Percentiles rank a stretch among this genome's conserved stretches.
Conservation (phyloP, 2,329 filamentous ascomycete genomes). For the Paecilomyces formosus region DNA sequence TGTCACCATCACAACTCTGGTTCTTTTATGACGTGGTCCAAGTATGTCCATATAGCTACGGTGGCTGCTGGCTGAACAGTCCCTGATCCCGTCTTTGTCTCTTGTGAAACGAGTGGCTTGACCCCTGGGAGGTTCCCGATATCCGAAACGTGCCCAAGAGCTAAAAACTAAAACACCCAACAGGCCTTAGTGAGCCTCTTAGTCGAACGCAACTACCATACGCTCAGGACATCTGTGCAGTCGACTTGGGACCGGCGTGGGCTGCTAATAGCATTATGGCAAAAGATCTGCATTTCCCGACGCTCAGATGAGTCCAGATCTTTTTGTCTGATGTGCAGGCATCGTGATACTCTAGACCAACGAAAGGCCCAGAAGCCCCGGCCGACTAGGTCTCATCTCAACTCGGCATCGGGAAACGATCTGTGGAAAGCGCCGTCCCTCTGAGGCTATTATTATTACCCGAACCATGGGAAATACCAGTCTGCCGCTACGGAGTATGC, state of each 20-base stretch:
- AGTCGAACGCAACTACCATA: not conserved
- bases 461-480: not conserved
- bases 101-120: not conserved
- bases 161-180: not conserved
- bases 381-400: not conserved
- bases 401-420: not conserved
- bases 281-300: not conserved
- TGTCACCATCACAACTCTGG: not conserved
- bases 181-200: not conserved
- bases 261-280: not conserved
- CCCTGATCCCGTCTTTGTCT: not conserved
- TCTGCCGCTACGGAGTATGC: not conserved
- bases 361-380: not conserved
- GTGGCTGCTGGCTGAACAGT: not conserved
- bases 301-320: not conserved
- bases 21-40: not conserved
- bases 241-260: not conserved
- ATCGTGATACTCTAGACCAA: not conserved
- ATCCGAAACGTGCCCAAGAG: not conserved
- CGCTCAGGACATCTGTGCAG: not conserved
- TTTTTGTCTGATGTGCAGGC: not conserved
- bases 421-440: not conserved
- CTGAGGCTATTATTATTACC: not conserved
- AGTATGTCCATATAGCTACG: not conserved
- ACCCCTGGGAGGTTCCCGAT: not conserved